Conservation (phyloP, 164 flowering plant genomes). For the Stephania cephalantha region DNA sequence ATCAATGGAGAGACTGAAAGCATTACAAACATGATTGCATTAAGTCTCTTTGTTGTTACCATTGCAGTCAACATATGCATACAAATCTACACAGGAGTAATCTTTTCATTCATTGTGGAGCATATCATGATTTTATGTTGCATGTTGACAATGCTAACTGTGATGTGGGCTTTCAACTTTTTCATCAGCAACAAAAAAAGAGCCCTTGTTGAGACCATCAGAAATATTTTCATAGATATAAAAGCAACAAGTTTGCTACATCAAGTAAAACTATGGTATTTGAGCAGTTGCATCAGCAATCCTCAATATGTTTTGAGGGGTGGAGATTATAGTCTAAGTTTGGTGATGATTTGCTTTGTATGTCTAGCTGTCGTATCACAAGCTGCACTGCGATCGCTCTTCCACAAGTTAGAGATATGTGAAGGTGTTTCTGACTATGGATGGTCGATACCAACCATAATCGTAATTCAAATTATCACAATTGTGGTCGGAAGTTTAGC, state of each 20-base stretch:
- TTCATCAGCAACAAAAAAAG: too few relatives aligned
- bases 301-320: background rate
- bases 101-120: background rate
- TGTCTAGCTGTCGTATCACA: background rate
- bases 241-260: background rate
- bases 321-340: background rate
- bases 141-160: background rate
- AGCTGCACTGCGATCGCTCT: background rate
- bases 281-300: background rate
- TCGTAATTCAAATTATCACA: background rate
- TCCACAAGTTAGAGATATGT: background rate
- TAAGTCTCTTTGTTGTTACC: background rate
- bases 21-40: background rate
- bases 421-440: background rate
- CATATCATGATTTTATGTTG: background rate
- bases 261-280: background rate
- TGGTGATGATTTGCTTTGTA: background rate
- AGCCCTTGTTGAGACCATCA: background rate
- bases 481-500: background rate
- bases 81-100: background rate
- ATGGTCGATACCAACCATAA: background rate
- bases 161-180: slow-evolving; percentile 3
- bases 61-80: background rate
- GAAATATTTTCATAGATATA: background rate
- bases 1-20: background rate